Evolutionary conservation across 2,329 filamentous ascomycete species (phyloP).

Genomic region (Aspergillus niger): DNA sequence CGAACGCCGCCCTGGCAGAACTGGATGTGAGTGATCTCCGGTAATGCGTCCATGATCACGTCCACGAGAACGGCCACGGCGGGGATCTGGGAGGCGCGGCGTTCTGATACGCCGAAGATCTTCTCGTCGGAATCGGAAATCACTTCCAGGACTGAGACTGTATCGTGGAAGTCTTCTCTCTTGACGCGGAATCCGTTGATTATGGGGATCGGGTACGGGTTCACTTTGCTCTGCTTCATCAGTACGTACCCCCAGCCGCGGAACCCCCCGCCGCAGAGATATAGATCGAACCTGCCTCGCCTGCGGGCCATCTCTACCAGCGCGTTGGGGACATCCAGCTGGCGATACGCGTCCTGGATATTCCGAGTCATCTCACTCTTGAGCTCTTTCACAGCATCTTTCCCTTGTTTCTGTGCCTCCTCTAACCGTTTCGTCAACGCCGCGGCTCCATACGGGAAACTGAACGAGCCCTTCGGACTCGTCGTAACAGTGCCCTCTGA

Average conservation of each 20-base stretch:
- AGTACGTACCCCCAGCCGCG: constrained; percentile 87
- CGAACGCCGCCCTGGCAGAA: constrained; percentile 89
- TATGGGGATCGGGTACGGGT: constrained; percentile 79
- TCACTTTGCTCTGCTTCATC: constrained; percentile 72
- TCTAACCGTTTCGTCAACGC: constrained; percentile 61
- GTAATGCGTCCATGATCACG: constrained; percentile 69
- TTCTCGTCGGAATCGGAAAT: constrained; percentile 39
- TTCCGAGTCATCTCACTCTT: constrained; percentile 58
- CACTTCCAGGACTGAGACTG: constrained; percentile 46
- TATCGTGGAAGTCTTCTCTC: constrained; percentile 62
- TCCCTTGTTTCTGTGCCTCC: constrained; percentile 48
- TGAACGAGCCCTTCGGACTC: constrained; percentile 60
- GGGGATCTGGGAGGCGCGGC: constrained; percentile 77
- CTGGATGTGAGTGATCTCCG: constrained; percentile 69
- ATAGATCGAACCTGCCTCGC: constrained; percentile 65
- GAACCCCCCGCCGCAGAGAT: constrained; percentile 87
- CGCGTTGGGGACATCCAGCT: constrained; percentile 58
- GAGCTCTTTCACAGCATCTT: constrained; percentile 52
- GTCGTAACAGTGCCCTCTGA: constrained; percentile 53
- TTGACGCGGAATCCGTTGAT: constrained; percentile 76
- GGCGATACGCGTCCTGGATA: constrained; percentile 62
- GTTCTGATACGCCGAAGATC: constrained; percentile 74
- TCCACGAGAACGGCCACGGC: constrained; percentile 81
- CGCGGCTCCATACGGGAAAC: constrained; percentile 70
- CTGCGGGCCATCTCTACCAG: constrained; percentile 48